Base-by-base conservation (phyloP, 2,329 filamentous ascomycete species). In the Pleoardoris graminearum region DNA sequence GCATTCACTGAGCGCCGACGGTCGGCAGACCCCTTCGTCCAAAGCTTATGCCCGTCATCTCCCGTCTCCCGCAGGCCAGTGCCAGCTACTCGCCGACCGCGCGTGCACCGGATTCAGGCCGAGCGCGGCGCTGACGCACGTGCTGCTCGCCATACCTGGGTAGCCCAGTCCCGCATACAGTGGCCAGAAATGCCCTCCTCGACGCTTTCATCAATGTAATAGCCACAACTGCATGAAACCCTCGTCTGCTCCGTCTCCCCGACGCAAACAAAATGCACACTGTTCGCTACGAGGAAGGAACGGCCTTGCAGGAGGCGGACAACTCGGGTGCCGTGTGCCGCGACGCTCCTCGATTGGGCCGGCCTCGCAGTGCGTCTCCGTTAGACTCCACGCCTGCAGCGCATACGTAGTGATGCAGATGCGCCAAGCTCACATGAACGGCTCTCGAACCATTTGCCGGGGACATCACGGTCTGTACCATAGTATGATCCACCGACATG, bases 31-130 rank as follows among this genome's bases (percentile, higher is more conserved):
- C 65, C n/a, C 63, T 69, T 65, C 68, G 53, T 48, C 47, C 60
- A 68, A 69, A 71, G 63, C 56, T 68, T 70, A 72, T 72, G 70
- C 69, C 62, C 63, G 70, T 71, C 70, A 71, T 66, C 69, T 64
- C 61, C 61, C 61, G 61, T 51, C 65, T 72, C 69, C 68, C 69
- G 68, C 67, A 65, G 58, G 62, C 61, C 62, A 66, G 57, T 62
- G 59, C 64, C 53, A 54, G 50, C 59, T 55, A 55, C 54, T 44
- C 45, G 53, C 60, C 45, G 36, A 27, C 59, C 52, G 60, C 60
- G 61, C 55, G 33, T 55, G 58, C 63, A 51, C 64, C 63, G 66
- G 56, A 57, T 55, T 61, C 61, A 59, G 55, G 57, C 64, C 62
- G 61, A 61, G 58, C 50, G 47, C 59, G 58, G 63, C 57, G 55